Conservation (phyloP, 768 basidiomycete species). For the Leccinum uliginosum region DNA sequence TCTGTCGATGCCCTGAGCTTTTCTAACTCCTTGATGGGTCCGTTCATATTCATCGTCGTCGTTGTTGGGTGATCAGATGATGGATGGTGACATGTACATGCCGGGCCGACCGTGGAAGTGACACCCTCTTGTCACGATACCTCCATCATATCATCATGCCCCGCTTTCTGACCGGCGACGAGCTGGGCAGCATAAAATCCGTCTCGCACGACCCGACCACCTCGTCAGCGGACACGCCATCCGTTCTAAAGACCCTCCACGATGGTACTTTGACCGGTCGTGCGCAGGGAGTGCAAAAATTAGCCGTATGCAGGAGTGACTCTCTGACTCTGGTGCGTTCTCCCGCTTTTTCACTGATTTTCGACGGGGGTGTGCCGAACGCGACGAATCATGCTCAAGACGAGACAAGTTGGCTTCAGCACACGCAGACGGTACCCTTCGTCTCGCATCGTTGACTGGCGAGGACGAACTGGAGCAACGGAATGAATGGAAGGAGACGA, state of each 20-base stretch:
- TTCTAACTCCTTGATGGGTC: conserved; percentile 69
- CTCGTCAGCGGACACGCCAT: conserved; percentile 32
- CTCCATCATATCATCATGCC: conserved; percentile 52
- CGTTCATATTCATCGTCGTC: conserved; percentile 75
- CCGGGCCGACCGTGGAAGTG: background rate
- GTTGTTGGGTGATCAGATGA: background rate
- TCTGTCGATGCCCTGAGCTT: conserved; percentile 67
- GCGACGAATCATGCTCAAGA: conserved; percentile 33
- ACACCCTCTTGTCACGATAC: conserved; percentile 25
- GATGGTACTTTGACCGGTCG: conserved; percentile 32
- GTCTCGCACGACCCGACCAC: conserved; percentile 38
- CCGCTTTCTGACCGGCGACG: conserved; percentile 72
- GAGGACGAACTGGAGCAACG: conserved; percentile 38
- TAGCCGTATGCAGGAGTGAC: conserved; percentile 31
- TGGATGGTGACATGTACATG: background rate
- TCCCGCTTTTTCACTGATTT: background rate
- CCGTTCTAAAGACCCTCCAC: conserved; percentile 30
- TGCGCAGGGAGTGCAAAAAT: conserved; percentile 36
- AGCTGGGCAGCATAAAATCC: conserved; percentile 71
- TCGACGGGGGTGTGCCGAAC: conserved; percentile 8
- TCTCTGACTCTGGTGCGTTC: conserved; percentile 39
- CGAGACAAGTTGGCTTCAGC: conserved; percentile 66
- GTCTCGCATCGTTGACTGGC: conserved; percentile 40
- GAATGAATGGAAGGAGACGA: conserved; percentile 61
- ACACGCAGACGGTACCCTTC: conserved; percentile 54